Evolutionary conservation across 2,329 filamentous ascomycete genomes (phyloP).

Genomic region (Verticillium zaregamsianum): DNA sequence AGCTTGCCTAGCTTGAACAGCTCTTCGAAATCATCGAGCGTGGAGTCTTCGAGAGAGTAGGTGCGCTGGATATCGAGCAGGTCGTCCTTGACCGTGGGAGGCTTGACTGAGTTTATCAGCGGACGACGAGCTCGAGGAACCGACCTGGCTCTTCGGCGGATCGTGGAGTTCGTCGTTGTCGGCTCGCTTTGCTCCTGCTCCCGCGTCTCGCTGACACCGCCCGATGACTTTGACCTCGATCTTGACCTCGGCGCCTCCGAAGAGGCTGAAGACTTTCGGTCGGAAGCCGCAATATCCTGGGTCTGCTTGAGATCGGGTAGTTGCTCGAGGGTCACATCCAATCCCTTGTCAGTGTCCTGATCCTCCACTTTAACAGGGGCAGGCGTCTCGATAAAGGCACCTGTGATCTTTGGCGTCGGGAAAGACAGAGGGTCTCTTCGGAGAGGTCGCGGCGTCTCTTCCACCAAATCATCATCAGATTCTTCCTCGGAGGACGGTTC

Average conservation of each 20-base stretch:
- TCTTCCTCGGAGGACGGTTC: slow-evolving; percentile 26
- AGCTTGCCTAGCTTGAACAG: slow-evolving; percentile 26
- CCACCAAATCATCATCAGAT: slow-evolving; percentile 22
- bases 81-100: slow-evolving; percentile 52
- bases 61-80: slow-evolving; percentile 46
- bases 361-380: slow-evolving; percentile 36
- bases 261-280: not conserved
- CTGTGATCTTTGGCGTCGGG: slow-evolving; percentile 50
- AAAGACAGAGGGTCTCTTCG: slow-evolving; percentile 42
- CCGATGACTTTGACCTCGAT: not conserved
- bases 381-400: slow-evolving; percentile 55
- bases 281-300: slow-evolving; percentile 12
- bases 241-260: not conserved
- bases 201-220: slow-evolving; percentile 12
- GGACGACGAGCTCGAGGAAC: slow-evolving; percentile 39
- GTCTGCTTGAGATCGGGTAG: not conserved
- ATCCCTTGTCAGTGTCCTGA: slow-evolving; percentile 8
- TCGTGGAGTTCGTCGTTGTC: slow-evolving; percentile 8
- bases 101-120: slow-evolving; percentile 49
- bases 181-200: slow-evolving; percentile 16
- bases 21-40: slow-evolving; percentile 53
- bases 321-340: not conserved
- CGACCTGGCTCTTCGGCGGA: slow-evolving; percentile 29
- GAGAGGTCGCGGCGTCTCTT: slow-evolving; percentile 43
- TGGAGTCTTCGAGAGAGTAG: slow-evolving; percentile 55